These are phyloP conservation scores for Pythium volutum DNA, from an alignment of 352 stramenopile genomes.

Conservation along the genomic window DNA sequence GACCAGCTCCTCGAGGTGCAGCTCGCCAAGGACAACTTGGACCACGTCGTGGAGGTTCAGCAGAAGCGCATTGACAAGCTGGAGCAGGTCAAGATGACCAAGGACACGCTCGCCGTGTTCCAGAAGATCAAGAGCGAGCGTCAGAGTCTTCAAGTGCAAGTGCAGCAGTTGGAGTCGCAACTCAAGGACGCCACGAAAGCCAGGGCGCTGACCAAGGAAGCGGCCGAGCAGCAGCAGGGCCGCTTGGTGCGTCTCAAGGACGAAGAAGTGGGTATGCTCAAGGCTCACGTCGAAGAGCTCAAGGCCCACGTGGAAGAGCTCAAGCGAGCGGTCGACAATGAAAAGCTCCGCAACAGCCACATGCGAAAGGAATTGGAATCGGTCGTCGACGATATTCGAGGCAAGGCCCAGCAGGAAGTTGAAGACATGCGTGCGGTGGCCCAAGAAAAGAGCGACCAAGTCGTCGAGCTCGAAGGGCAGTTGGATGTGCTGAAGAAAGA, in stretches of 20 bases:
- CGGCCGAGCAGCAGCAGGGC: slow-evolving; percentile 24
- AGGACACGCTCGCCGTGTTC: slow-evolving; percentile 63
- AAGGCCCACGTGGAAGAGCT: slow-evolving; percentile 42
- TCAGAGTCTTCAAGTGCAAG: slow-evolving; percentile 42
- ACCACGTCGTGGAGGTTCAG: slow-evolving; percentile 48
- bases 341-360: slow-evolving; percentile 27
- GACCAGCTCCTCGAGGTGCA: slow-evolving; percentile 42
- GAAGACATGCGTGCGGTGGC: slow-evolving; percentile 44
- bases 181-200: slow-evolving; percentile 14
- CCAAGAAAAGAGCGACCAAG: slow-evolving; percentile 44
- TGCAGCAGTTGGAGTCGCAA: slow-evolving; percentile 23
- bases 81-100: slow-evolving; percentile 85
- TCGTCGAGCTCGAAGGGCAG: slow-evolving; percentile 36
- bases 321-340: slow-evolving; percentile 27
- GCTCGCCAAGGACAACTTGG: slow-evolving; percentile 39
- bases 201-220: slow-evolving; percentile 23
- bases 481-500: slow-evolving; percentile 30
- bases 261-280: slow-evolving; percentile 38
- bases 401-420: slow-evolving; percentile 56
- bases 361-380: slow-evolving; percentile 32
- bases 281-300: slow-evolving; percentile 43
- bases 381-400: slow-evolving; percentile 32
- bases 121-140: slow-evolving; percentile 63
- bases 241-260: slow-evolving; percentile 36
- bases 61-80: slow-evolving; percentile 70